Evolutionary conservation across 139 green algal species (phyloP).

Genomic region (Haematococcus sp.): DNA sequence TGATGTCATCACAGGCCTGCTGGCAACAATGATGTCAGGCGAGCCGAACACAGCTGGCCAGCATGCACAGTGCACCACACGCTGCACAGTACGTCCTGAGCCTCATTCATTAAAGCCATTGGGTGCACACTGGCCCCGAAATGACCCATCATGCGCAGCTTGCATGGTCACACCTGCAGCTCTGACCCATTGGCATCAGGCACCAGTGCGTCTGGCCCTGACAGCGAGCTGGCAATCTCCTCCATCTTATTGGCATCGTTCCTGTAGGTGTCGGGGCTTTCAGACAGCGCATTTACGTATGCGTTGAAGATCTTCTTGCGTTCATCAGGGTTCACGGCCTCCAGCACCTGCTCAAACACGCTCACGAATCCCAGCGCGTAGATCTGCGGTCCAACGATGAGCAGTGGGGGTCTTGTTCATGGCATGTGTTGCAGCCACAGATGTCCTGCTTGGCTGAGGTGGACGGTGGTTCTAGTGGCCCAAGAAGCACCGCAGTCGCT

Average conservation of each 20-base stretch:
- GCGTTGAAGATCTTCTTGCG: conserved; percentile 65
- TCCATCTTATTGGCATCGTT: conserved; percentile 65
- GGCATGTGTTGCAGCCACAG: background rate
- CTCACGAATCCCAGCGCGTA: conserved; percentile 84
- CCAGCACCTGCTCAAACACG: conserved; percentile 89
- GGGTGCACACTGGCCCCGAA: too few species aligned
- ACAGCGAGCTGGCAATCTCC: conserved; percentile 37
- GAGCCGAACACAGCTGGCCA: too few species aligned
- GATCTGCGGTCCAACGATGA: conserved; percentile 49
- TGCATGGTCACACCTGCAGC: conserved; percentile 34
- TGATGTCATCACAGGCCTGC: too few species aligned
- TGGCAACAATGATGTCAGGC: too few species aligned
- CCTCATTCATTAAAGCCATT: too few species aligned
- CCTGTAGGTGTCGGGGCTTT: conserved; percentile 71
- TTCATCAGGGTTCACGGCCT: conserved; percentile 45
- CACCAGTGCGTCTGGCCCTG: conserved; percentile 38
- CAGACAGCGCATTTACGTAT: conserved; percentile 75
- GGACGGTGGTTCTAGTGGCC: background rate
- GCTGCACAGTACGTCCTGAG: too few species aligned
- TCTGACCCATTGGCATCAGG: conserved; percentile 56
- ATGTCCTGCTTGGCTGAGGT: too few species aligned
- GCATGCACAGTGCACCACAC: too few species aligned
- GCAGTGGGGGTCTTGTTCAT: background rate
- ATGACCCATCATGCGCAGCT: background rate
- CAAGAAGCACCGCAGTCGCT: background rate